phyloP scores from a whole-genome alignment of 2,329 filamentous ascomycete genomes.

The Hysterium pulicare region DNA sequence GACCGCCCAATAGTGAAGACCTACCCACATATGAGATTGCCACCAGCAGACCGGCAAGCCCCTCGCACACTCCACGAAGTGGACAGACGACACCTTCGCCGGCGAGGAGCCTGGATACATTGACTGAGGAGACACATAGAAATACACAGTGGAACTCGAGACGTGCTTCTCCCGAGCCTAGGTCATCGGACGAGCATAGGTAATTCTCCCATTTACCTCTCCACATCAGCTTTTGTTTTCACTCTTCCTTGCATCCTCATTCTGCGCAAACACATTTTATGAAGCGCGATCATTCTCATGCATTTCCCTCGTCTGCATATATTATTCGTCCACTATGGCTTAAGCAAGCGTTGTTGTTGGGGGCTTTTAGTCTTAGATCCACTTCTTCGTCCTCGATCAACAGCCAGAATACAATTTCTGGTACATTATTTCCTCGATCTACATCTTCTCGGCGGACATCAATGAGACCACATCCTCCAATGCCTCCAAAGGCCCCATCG shows the following conservation, averaged over 20 bases:
- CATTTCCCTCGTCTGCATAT: no score
- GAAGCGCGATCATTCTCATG: no score
- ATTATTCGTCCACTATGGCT: no score
- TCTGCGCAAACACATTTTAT: no score
- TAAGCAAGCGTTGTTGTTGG: no score
- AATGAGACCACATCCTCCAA: no score
- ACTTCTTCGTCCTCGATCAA: no score
- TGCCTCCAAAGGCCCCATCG: no score
- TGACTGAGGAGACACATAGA: slow-evolving; percentile 35
- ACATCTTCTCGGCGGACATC: neutral
- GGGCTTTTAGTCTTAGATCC: no score
- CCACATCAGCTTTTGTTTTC: no score
- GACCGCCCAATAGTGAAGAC: slow-evolving; percentile 40
- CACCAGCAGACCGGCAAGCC: slow-evolving; percentile 42
- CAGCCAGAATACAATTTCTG: no score
- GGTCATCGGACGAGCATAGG: slow-evolving; percentile 2
- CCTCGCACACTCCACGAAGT: slow-evolving; percentile 27
- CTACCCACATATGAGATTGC: slow-evolving; percentile 47
- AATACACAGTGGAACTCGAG: slow-evolving; percentile 33
- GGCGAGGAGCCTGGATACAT: slow-evolving; percentile 29
- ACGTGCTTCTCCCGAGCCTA: slow-evolving; percentile 2
- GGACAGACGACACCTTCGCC: slow-evolving; percentile 33
- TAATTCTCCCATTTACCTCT: neutral
- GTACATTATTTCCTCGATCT: neutral
- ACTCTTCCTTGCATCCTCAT: no score